A percentile compares a stretch with the other conserved stretches of the same genome.
Conservation (phyloP, 208 protist genomes). For the Leishmania arabica region DNA sequence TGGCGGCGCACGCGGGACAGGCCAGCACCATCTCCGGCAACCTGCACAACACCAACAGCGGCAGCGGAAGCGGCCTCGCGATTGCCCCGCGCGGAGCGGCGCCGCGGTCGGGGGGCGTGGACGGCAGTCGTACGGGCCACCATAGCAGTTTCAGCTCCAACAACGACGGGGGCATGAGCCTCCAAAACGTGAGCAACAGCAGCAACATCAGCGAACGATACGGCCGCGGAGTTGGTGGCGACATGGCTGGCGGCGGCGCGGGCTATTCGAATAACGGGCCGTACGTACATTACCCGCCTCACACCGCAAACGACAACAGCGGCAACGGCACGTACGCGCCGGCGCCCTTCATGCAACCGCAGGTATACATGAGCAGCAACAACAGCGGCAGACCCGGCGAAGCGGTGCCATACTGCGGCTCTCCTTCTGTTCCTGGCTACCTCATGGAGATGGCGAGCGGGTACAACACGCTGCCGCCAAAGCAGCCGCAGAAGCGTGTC, state of each 20-base stretch:
- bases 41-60: constrained; percentile 1
- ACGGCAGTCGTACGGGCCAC: neutral
- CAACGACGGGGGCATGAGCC: neutral
- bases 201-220: neutral
- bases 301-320: neutral
- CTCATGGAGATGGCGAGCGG: neutral
- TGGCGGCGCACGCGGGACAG: neutral
- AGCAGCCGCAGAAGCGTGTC: neutral
- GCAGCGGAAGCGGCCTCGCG: constrained; percentile 3
- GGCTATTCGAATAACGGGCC: neutral
- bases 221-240: neutral
- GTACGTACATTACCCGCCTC: neutral
- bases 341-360: constrained; percentile 2
- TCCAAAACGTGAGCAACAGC: neutral
- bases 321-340: neutral
- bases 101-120: neutral
- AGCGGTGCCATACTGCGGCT: neutral
- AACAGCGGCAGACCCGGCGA: too few species aligned
- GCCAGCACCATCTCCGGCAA: constrained; percentile 7
- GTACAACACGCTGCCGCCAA: neutral
- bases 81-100: neutral
- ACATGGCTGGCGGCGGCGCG: neutral
- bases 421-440: neutral
- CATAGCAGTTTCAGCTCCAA: neutral
- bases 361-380: neutral